These are phyloP conservation scores for barrel medic (Medicago truncatula) DNA, from an alignment of 306 rosid genomes.

Conservation along the genomic window DNA sequence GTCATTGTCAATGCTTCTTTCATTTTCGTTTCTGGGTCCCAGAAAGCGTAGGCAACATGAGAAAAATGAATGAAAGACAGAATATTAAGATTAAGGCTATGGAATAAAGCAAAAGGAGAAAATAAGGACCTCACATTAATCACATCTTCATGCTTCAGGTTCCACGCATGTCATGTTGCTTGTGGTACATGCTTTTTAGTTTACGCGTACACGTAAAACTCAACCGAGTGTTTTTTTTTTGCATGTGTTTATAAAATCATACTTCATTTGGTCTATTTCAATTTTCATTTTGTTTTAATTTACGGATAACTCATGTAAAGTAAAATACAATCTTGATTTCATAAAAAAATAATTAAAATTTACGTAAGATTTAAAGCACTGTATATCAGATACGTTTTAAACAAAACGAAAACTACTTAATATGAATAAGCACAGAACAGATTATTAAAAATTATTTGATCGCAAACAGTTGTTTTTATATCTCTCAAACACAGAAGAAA, in stretches of 20 bases:
- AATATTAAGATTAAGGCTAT: background rate
- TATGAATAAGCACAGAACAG: background rate
- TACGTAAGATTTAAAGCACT: background rate
- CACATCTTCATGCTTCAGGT: slow-evolving; percentile 6
- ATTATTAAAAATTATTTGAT: no score
- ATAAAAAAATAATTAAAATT: background rate
- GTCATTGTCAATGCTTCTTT: background rate
- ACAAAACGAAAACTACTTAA: background rate
- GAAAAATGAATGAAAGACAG: background rate
- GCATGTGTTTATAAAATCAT: background rate
- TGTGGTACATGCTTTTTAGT: slow-evolving; percentile 6
- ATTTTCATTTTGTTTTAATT: background rate
- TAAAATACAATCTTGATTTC: background rate
- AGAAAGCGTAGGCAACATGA: slow-evolving; percentile 19
- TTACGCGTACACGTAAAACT: slow-evolving; percentile 41
- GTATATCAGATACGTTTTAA: background rate
- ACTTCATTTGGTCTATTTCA: background rate
- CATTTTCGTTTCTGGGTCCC: slow-evolving; percentile 34
- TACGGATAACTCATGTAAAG: background rate
- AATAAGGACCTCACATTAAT: slow-evolving; percentile 24
- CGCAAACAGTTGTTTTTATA: no score
- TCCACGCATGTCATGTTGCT: slow-evolving; percentile 28
- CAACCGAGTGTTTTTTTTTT: background rate
- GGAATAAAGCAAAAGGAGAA: background rate
- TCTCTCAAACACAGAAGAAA: no score